Percentiles rank a stretch among this genome's conserved stretches.
Evolutionary conservation across 2,329 filamentous ascomycete species (phyloP).

Genomic region (Dactylellina drechsleri): DNA sequence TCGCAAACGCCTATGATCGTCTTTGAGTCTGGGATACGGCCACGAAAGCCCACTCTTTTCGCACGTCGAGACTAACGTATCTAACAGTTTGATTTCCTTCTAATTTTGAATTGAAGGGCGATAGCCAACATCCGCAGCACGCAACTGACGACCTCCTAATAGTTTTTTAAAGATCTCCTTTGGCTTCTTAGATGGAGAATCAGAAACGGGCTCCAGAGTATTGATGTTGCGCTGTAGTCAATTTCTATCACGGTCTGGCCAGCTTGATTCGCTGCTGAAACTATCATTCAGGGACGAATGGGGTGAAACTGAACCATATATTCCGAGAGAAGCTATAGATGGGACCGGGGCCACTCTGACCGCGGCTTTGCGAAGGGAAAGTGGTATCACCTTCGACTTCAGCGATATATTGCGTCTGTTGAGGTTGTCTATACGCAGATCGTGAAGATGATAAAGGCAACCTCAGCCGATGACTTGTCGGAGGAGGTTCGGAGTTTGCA

Average conservation of each 20-base stretch:
- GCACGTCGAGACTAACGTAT: conserved; percentile 28
- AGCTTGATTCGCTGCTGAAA: conserved; percentile 3
- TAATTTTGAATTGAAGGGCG: conserved; percentile 17
- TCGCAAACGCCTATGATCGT: conserved; percentile 46
- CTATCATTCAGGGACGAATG: neutral
- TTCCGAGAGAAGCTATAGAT: conserved; percentile 6
- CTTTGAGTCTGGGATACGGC: conserved; percentile 44
- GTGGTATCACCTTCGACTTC: conserved; percentile 48
- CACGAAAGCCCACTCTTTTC: conserved; percentile 52
- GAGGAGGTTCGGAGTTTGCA: neutral
- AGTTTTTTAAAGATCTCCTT: conserved; percentile 48
- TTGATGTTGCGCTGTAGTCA: neutral
- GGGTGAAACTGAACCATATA: conserved; percentile 1
- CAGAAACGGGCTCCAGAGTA: neutral
- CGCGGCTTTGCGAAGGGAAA: conserved; percentile 3
- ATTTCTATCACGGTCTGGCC: conserved; percentile 18
- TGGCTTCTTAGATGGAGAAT: conserved; percentile 24
- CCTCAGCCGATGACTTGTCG: too few relatives aligned
- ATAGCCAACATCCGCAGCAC: conserved; percentile 22
- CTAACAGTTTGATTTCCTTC: conserved; percentile 28
- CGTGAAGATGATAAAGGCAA: too few relatives aligned
- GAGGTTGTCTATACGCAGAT: neutral
- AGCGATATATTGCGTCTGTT: conserved; percentile 21
- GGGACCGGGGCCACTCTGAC: neutral
- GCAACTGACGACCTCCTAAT: conserved; percentile 18